Percentiles rank a stretch among this genome's conserved stretches.
These are phyloP conservation scores for Vigna hirtella DNA, from an alignment of 306 rosid species.

Conservation along the genomic window DNA sequence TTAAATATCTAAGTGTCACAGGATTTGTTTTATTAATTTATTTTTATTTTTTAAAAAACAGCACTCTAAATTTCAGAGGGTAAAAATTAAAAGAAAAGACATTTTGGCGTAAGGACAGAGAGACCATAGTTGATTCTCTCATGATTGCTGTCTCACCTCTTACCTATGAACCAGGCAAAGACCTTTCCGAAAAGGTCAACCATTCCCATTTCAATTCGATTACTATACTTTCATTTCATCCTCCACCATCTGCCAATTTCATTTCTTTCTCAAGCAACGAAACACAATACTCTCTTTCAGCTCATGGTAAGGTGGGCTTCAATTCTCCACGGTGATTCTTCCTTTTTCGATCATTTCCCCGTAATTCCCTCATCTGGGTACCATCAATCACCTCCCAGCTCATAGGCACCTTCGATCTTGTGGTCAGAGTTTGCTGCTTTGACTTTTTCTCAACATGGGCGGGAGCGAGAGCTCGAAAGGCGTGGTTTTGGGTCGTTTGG, in stretches of 20 bases:
- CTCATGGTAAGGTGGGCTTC: constrained; percentile 23
- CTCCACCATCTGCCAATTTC: neutral
- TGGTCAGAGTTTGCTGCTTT: constrained; percentile 40
- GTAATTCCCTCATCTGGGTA: constrained; percentile 46
- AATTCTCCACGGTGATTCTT: constrained; percentile 15
- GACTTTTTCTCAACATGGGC: constrained; percentile 60
- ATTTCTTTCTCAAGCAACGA: neutral
- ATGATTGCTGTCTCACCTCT: constrained; percentile 11
- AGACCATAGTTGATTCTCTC: neutral
- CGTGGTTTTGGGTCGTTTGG: constrained; percentile 57
- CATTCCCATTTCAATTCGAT: constrained; percentile 11
- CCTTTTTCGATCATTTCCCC: constrained; percentile 20
- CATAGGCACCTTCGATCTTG: constrained; percentile 27
- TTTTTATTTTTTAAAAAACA: too few species aligned
- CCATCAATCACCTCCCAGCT: constrained; percentile 27
- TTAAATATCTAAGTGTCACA: too few species aligned
- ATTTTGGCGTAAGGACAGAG: neutral
- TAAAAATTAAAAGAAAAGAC: neutral
- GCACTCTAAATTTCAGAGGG: neutral
- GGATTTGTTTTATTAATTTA: too few species aligned
- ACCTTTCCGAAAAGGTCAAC: constrained; percentile 21
- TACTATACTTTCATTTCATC: neutral
- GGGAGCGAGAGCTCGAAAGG: constrained; percentile 50
- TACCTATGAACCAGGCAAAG: constrained; percentile 24
- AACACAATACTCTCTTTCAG: constrained; percentile 29